phyloP scores from a whole-genome alignment of 2,329 filamentous ascomycete species.

The Aspergillus calidoustus region DNA sequence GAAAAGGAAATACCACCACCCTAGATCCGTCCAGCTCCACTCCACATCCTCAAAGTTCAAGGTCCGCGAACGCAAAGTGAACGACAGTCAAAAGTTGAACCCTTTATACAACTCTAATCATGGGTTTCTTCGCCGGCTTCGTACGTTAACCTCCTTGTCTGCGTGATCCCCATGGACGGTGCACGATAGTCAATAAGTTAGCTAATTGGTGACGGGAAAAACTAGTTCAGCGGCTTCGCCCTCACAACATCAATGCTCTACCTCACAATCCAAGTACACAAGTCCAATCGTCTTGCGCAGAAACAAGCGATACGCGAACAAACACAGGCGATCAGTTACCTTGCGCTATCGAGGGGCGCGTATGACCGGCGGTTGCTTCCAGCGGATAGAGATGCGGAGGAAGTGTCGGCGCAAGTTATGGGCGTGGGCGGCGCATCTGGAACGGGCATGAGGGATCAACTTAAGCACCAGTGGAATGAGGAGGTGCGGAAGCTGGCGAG shows the following conservation, averaged over 20 bases:
- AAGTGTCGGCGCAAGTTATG: not conserved
- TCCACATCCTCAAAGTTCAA: not conserved
- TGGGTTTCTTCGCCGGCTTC: constrained; percentile 58
- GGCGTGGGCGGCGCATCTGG: constrained; percentile 30
- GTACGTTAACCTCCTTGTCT: constrained; percentile 53
- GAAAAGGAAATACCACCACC: not conserved
- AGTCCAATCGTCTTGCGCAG: constrained; percentile 64
- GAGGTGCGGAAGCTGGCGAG: constrained; percentile 70
- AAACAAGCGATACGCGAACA: constrained; percentile 51
- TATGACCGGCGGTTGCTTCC: constrained; percentile 39
- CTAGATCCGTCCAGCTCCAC: not conserved
- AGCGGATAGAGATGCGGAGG: constrained; percentile 13
- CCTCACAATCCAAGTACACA: constrained; percentile 71
- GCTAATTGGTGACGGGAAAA: no score
- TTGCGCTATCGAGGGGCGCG: constrained; percentile 41
- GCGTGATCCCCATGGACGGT: no score
- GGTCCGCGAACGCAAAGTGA: not conserved
- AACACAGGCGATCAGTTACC: constrained; percentile 45
- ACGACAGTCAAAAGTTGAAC: not conserved
- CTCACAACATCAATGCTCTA: constrained; percentile 76
- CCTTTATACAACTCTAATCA: not conserved
- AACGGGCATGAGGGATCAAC: constrained; percentile 64
- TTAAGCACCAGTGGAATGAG: constrained; percentile 79
- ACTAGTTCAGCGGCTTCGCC: constrained; percentile 74
- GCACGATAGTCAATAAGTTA: no score